Base-by-base conservation (phyloP, 805 yeast species). In the Blastobotrys attinorum region DNA sequence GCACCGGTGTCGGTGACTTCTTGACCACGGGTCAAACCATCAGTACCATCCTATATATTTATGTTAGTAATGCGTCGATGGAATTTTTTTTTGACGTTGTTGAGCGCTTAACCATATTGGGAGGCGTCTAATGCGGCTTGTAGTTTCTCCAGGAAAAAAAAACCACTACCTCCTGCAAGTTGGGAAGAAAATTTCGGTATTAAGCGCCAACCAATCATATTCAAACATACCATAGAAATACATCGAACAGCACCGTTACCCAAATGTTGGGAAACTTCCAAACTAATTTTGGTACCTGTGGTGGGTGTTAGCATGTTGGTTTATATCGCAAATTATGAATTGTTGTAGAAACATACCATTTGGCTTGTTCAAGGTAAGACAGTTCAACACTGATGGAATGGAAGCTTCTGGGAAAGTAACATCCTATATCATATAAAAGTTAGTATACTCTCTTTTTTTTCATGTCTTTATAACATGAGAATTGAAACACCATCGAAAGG, bases 41-140 rank as follows among this genome's bases (percentile, higher is more conserved):
- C 97, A 61, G 98, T 92, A 86, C 97, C 97, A 73, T 92, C 98
- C n/a, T n/a, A n/a, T n/a, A n/a, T n/a, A n/a, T n/a, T n/a, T n/a
- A n/a, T n/a, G n/a, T n/a, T n/a, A n/a, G n/a, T n/a, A n/a, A n/a
- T n/a, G n/a, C n/a, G n/a, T n/a, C n/a, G n/a, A n/a, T n/a, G n/a
- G n/a, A n/a, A n/a, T n/a, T n/a, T n/a, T n/a, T n/a, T n/a, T n/a
- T n/a, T n/a, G n/a, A n/a, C n/a, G n/a, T n/a, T n/a, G n/a, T n/a
- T n/a, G n/a, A n/a, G n/a, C n/a, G n/a, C n/a, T n/a, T n/a, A n/a
- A n/a, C n/a, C n/a, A n/a, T n/a, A n/a, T n/a, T n/a, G n/a, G n/a
- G n/a, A n/a, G n/a, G n/a, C n/a, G n/a, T n/a, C n/a, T n/a, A n/a
- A n/a, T n/a, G n/a, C n/a, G n/a, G n/a, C n/a, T n/a, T n/a, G n/a